phyloP scores from a whole-genome alignment of 768 basidiomycete genomes.

The Suillus sp. region DNA sequence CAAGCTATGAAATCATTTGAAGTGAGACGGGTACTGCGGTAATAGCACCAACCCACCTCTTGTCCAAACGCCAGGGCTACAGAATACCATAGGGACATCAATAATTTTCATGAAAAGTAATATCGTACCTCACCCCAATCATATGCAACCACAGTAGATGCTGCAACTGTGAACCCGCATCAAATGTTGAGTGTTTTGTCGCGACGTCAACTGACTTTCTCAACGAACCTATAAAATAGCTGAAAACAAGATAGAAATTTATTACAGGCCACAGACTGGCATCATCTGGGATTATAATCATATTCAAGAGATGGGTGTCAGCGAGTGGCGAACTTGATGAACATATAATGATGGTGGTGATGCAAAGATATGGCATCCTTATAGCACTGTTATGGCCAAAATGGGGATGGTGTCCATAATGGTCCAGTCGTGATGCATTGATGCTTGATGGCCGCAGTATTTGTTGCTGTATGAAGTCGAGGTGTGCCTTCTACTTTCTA shows the following conservation, averaged over 20 bases:
- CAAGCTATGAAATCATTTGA: not conserved
- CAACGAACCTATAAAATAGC: conserved; percentile 3
- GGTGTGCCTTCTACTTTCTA: too few species aligned
- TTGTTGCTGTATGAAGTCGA: too few species aligned
- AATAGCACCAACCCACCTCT: not conserved
- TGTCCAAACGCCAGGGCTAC: not conserved
- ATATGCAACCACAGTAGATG: not conserved
- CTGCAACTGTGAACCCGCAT: not conserved
- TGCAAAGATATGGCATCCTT: not conserved
- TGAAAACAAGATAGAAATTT: too few species aligned
- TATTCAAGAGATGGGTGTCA: not conserved
- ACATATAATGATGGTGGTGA: not conserved
- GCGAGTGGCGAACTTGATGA: not conserved
- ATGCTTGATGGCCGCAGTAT: too few species aligned
- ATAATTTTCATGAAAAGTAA: not conserved
- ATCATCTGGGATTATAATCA: not conserved
- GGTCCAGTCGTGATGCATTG: too few species aligned
- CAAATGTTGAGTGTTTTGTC: not conserved
- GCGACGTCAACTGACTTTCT: too few species aligned
- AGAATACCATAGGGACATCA: not conserved
- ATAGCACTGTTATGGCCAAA: not conserved
- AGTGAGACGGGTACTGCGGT: not conserved
- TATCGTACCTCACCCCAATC: not conserved
- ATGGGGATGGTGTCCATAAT: too few species aligned
- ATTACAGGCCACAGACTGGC: not conserved